Conservation (phyloP, 352 stramenopile genomes). For the Phytophthora pluvialis region DNA sequence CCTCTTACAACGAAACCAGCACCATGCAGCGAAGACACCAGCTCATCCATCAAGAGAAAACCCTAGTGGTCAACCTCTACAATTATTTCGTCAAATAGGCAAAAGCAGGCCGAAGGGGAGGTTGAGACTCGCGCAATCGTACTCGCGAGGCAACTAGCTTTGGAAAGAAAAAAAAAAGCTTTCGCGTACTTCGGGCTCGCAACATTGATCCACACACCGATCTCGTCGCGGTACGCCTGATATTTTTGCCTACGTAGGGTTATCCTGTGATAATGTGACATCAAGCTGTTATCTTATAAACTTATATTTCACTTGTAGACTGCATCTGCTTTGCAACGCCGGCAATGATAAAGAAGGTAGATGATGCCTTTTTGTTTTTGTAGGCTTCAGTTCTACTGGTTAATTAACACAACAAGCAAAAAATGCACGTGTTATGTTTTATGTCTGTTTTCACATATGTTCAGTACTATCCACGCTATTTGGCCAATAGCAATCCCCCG, state of each 20-base stretch:
- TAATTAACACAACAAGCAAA: no score
- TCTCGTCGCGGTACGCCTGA: conserved; percentile 8
- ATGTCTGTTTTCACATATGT: no score
- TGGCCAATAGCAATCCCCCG: no score
- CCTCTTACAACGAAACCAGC: no score
- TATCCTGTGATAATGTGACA: neutral
- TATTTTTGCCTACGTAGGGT: conserved; percentile 8
- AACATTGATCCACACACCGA: conserved; percentile 11
- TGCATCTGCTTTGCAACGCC: no score
- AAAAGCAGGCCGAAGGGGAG: conserved; percentile 5
- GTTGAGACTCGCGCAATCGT: neutral
- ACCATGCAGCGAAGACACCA: conserved; percentile 10
- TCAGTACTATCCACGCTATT: no score
- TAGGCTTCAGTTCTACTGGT: no score
- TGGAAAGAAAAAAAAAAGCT: conserved; percentile 3
- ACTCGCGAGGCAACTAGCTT: conserved; percentile 3
- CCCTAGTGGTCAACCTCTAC: conserved; percentile 3
- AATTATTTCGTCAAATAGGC: neutral
- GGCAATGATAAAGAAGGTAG: no score
- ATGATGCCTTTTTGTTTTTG: no score
- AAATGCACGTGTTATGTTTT: no score
- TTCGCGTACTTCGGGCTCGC: neutral
- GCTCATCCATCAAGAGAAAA: conserved; percentile 7
- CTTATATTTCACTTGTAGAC: conserved; percentile 9
- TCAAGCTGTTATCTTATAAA: neutral